A percentile compares a stretch with the other conserved stretches of the same genome.
Evolutionary conservation across 1,284 basidiomycete genomes (phyloP).

Genomic region (Melampsora abietis-canadensis): DNA sequence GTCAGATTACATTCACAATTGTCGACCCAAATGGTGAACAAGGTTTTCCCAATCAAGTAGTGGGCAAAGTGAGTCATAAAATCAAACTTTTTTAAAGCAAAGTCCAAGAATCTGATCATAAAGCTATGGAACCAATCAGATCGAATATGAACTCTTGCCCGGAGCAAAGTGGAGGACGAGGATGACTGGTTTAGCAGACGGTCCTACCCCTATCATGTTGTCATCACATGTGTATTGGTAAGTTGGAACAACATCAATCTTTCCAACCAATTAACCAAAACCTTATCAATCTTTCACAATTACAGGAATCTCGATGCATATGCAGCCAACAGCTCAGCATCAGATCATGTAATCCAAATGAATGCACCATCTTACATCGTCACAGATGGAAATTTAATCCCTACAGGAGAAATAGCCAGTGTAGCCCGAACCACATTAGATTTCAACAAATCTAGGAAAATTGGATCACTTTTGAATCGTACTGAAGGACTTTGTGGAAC

Average conservation of each 20-base stretch:
- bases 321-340: conserved; percentile 57
- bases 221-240: conserved; percentile 56
- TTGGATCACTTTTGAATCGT: conserved; percentile 55
- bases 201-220: conserved; percentile 63
- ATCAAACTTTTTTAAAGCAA: background rate
- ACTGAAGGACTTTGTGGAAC: conserved; percentile 45
- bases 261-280: background rate
- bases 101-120: background rate
- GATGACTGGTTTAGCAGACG: conserved; percentile 58
- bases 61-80: conserved; percentile 19
- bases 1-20: conserved; percentile 26
- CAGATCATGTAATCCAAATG: conserved; percentile 54
- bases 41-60: conserved; percentile 32
- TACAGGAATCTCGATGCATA: conserved; percentile 60
- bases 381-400: conserved; percentile 58
- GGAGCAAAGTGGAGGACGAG: conserved; percentile 58
- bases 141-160: conserved; percentile 59
- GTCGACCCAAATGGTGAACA: conserved; percentile 34
- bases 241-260: conserved; percentile 44
- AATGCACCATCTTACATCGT: conserved; percentile 56
- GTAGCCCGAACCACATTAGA: conserved; percentile 57
- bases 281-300: background rate
- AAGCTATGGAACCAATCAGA: conserved; percentile 51
- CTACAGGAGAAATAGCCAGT: conserved; percentile 56
- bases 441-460: conserved; percentile 57